Evolutionary conservation across 257 asterid species (phyloP), one percentile per base, ranked within the genome.

Genomic region (Salvia miltiorrhiza): DNA sequence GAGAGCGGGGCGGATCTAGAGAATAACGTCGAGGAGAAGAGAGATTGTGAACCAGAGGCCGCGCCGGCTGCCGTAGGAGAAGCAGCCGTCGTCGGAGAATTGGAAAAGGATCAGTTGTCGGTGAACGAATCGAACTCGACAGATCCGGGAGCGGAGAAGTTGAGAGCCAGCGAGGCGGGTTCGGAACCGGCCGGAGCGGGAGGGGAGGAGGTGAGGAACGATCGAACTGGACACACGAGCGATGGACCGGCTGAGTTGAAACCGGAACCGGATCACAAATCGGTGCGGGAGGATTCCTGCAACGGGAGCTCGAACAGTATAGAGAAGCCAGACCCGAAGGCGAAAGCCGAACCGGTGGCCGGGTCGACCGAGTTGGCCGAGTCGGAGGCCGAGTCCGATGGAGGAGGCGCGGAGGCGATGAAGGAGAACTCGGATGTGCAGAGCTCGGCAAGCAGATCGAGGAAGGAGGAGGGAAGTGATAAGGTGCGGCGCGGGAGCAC

Each of bases 351-450:
- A 71, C 87, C 86, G 80, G 83, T 40, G 70, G 67, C 73, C 14
- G 78, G 72, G 41, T 81, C 89, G 65, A 69, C 69, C 48, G 87
- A 63, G 58, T 40, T 72, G 32, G 73, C 75, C 30, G 89, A 80
- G 59, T 83, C 92, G 53, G 86, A 81, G 53, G 86, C 85, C 21
- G 95, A 85, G 79, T 85, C 91, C 2, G 82, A 78, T 75, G 86
- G 83, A 65, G 86, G 73, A 3, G 80, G 52, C 58, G 79, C 75
- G 44, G 89, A 57, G 44, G 76, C 84, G 59, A 69, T 69, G 78
- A 80, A 82, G 76, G 92, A 83, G 60, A 84, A 79, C 47, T 86
- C 95, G 6, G 96, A 88, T 72, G 89, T 86, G 73, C 91, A 84
- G 73, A 86, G 93, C 56, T 79, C 93, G 3, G 91, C 87, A n/a